These are phyloP conservation scores for Salmacisia buchloeana DNA, from an alignment of 1,284 basidiomycete species.

Conservation along the genomic window DNA sequence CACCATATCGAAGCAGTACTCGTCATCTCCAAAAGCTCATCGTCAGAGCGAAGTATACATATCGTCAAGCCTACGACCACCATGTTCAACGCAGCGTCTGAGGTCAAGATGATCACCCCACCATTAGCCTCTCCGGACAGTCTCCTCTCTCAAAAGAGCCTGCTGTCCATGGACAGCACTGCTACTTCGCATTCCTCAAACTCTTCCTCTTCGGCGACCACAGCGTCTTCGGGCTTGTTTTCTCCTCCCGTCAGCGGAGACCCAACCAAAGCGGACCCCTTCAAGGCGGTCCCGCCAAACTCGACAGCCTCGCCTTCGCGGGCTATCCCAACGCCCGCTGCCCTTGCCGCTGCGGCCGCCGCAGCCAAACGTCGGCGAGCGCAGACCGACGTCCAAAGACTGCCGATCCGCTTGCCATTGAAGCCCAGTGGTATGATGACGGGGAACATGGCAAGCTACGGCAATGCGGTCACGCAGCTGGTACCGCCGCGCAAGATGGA, in stretches of 20 bases:
- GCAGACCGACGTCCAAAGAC: neutral
- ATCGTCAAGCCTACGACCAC: too few relatives aligned
- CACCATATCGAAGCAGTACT: too few relatives aligned
- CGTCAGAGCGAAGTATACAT: too few relatives aligned
- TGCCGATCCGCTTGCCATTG: neutral
- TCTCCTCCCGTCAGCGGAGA: neutral
- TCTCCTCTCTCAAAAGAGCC: neutral
- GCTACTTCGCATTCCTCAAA: neutral
- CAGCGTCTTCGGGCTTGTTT: neutral
- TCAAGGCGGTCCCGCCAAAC: neutral
- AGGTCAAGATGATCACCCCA: neutral
- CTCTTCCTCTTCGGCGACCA: neutral
- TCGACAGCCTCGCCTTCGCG: neutral
- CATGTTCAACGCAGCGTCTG: too few relatives aligned
- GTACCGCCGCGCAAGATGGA: neutral
- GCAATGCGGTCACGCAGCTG: conserved; percentile 1
- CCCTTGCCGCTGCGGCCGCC: neutral
- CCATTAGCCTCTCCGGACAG: neutral
- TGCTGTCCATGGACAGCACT: neutral
- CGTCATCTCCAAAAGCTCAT: too few relatives aligned
- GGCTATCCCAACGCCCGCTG: neutral
- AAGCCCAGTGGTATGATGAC: neutral
- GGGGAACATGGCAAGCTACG: conserved; percentile 1
- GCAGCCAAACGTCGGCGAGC: neutral
- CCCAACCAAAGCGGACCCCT: neutral